phyloP scores from a whole-genome alignment of 768 basidiomycete genomes.

The Austroboletus festivus region DNA sequence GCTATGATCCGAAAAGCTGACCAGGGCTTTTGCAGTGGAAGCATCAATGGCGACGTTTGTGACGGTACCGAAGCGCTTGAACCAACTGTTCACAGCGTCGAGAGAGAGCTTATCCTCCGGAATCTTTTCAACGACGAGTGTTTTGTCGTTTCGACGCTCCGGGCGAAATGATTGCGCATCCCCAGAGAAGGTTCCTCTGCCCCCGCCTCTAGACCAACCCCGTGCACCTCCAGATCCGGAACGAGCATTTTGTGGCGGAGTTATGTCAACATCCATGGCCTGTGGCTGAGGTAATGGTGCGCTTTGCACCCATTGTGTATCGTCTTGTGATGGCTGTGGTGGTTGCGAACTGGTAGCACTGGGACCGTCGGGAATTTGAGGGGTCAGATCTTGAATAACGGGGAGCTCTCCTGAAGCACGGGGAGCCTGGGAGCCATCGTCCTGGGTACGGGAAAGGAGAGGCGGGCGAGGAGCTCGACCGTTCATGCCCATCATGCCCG shows the following conservation, averaged over 20 bases:
- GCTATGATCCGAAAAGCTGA: conserved; percentile 79
- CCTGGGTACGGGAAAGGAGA: conserved; percentile 52
- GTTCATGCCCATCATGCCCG: conserved; percentile 27
- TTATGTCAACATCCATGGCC: conserved; percentile 35
- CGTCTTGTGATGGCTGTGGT: conserved; percentile 17
- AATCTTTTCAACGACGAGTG: conserved; percentile 92
- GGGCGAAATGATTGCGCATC: conserved; percentile 66
- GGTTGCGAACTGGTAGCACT: conserved; percentile 20
- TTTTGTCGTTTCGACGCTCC: conserved; percentile 68
- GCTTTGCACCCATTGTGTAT: conserved; percentile 20
- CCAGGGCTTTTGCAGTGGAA: conserved; percentile 72
- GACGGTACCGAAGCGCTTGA: conserved; percentile 88
- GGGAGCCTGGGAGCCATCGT: conserved; percentile 43
- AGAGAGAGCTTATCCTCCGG: conserved; percentile 79
- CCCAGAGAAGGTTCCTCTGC: conserved; percentile 58
- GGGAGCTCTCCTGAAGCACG: conserved; percentile 69
- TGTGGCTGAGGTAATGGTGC: conserved; percentile 9
- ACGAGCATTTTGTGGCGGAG: conserved; percentile 17
- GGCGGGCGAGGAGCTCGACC: conserved; percentile 49
- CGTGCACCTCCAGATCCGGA: conserved; percentile 37
- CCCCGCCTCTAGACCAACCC: conserved; percentile 45
- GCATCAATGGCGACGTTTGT: conserved; percentile 88
- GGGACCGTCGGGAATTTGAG: conserved; percentile 39
- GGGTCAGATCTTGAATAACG: conserved; percentile 82
- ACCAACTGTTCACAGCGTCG: conserved; percentile 80